These are phyloP conservation scores for Hyphopichia khmerensis DNA, from an alignment of 1,139 yeast genomes.

Conservation along the genomic window DNA sequence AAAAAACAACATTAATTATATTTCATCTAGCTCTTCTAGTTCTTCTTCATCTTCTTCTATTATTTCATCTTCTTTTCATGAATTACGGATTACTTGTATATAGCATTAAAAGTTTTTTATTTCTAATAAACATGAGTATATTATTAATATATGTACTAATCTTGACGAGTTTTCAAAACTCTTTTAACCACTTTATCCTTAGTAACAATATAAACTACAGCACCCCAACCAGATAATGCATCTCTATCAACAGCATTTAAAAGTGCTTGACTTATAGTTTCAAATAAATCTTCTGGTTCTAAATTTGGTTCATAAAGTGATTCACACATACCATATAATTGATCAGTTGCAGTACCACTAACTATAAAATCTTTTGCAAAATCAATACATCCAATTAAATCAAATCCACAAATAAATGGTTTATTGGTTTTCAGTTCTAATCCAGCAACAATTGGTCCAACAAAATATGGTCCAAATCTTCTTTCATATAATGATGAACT, in stretches of 20 bases:
- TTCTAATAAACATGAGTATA: conserved; percentile 1
- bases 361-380: conserved; percentile 94
- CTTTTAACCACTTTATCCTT: conserved; percentile 89
- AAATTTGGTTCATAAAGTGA: conserved; percentile 90
- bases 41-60: not conserved
- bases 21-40: not conserved
- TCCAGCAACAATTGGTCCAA: conserved; percentile 97
- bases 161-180: conserved; percentile 91
- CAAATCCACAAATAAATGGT: conserved; percentile 95
- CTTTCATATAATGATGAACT: conserved; percentile 86
- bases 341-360: conserved; percentile 96
- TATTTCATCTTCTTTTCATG: not conserved
- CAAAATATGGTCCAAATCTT: conserved; percentile 95
- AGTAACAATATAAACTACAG: conserved; percentile 87
- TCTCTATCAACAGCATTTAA: conserved; percentile 97
- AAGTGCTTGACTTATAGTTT: conserved; percentile 91
- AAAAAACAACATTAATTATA: conserved; percentile 6
- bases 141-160: conserved; percentile 34
- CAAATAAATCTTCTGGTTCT: conserved; percentile 94
- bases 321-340: conserved; percentile 98
- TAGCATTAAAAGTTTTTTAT: conserved; percentile 1
- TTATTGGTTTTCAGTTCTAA: conserved; percentile 73
- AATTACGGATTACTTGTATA: not conserved
- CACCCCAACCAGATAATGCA: conserved; percentile 98
- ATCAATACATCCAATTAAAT: conserved; percentile 95